Evolutionary conservation across 2,329 filamentous ascomycete genomes (phyloP).

Genomic region (Curvularia verruculosa): DNA sequence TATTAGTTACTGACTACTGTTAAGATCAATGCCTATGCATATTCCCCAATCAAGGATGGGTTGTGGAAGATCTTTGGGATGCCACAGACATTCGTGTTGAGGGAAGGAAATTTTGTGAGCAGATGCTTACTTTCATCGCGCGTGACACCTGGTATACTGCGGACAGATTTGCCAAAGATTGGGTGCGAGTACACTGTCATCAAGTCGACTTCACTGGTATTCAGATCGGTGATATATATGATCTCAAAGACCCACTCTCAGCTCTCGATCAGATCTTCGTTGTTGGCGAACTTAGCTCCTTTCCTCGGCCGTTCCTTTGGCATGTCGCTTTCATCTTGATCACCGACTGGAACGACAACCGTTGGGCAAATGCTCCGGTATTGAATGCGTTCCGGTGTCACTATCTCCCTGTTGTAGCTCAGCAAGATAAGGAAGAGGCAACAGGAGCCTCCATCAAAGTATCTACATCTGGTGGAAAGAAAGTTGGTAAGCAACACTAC

Average conservation of each 20-base stretch:
- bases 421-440: background rate
- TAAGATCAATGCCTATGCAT: conserved; percentile 32
- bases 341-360: conserved; percentile 17
- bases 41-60: conserved; percentile 34
- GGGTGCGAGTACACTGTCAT: conserved; percentile 28
- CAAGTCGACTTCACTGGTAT: conserved; percentile 26
- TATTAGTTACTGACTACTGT: background rate
- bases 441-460: background rate
- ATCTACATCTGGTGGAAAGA: background rate
- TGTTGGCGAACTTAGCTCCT: conserved; percentile 28
- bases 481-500: conserved; percentile 18
- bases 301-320: conserved; percentile 40
- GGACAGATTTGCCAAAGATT: conserved; percentile 30
- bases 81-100: conserved; percentile 42
- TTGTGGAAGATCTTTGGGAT: conserved; percentile 45
- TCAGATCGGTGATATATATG: conserved; percentile 24
- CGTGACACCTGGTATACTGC: conserved; percentile 30
- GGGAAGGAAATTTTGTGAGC: conserved; percentile 32
- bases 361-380: conserved; percentile 6
- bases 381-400: background rate
- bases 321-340: conserved; percentile 36
- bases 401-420: background rate
- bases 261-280: conserved; percentile 41
- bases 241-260: conserved; percentile 24
- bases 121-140: conserved; percentile 38